These are phyloP conservation scores for Cytospora leucostoma DNA, from an alignment of 2,329 filamentous ascomycete genomes.

Conservation along the genomic window DNA sequence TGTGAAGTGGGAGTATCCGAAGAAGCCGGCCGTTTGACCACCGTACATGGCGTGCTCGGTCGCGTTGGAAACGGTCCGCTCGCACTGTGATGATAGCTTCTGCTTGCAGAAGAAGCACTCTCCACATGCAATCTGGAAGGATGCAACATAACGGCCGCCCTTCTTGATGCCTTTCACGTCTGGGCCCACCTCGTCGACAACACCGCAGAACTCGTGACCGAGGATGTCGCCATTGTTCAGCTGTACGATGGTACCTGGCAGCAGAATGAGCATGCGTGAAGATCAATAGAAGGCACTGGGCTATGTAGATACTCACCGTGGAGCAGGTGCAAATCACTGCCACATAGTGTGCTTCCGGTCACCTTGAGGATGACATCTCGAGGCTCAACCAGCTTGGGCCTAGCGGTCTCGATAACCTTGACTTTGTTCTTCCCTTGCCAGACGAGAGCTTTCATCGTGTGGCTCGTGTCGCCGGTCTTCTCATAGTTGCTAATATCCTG, in stretches of 20 bases:
- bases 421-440: constrained; percentile 85
- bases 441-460: constrained; percentile 76
- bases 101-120: constrained; percentile 77
- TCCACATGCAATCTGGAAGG: constrained; percentile 79
- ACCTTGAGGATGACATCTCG: constrained; percentile 80
- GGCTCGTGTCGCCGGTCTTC: constrained; percentile 47
- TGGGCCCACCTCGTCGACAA: constrained; percentile 58
- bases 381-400: constrained; percentile 71
- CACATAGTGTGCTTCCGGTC: constrained; percentile 62
- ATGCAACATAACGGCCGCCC: constrained; percentile 75
- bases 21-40: constrained; percentile 71
- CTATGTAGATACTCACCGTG: constrained; percentile 42
- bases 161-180: constrained; percentile 54
- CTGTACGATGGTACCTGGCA: constrained; percentile 52
- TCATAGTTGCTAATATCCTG: constrained; percentile 70
- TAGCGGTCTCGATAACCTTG: constrained; percentile 66
- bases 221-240: constrained; percentile 67
- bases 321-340: constrained; percentile 60
- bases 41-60: constrained; percentile 77
- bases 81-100: constrained; percentile 78
- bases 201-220: constrained; percentile 62
- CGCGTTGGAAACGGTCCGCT: constrained; percentile 75
- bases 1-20: constrained; percentile 76
- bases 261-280: background rate
- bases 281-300: background rate